These are phyloP conservation scores for Mollisiaceae sp. DNA, from an alignment of 2,329 filamentous ascomycete genomes.

Conservation along the genomic window DNA sequence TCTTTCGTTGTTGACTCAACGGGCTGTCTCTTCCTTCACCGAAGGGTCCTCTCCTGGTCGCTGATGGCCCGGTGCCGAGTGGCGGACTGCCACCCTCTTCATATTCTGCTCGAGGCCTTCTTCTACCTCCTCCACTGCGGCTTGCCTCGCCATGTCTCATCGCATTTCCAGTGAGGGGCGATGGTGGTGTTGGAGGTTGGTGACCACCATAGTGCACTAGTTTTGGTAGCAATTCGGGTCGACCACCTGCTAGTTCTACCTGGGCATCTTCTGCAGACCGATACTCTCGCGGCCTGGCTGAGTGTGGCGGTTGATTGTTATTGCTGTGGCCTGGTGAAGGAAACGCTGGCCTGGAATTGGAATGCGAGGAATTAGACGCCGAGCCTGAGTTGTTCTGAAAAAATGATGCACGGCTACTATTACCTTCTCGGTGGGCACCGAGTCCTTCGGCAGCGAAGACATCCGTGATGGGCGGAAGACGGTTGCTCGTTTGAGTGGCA, in stretches of 20 bases:
- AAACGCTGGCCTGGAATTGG: conserved; percentile 69
- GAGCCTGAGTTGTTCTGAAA: conserved; percentile 36
- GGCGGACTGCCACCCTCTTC: conserved; percentile 91
- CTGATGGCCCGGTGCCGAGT: conserved; percentile 73
- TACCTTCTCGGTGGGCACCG: conserved; percentile 60
- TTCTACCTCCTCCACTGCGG: conserved; percentile 66
- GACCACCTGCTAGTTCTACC: conserved; percentile 85
- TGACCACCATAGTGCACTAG: conserved; percentile 95
- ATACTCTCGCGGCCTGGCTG: conserved; percentile 78
- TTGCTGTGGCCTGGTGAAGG: conserved; percentile 81
- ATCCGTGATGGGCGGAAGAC: conserved; percentile 90
- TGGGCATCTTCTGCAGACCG: conserved; percentile 96
- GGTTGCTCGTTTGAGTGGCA: conserved; percentile 87
- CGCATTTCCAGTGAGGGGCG: conserved; percentile 45
- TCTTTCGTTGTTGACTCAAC: conserved; percentile 83
- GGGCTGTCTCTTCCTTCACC: conserved; percentile 83
- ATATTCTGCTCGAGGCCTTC: conserved; percentile 87
- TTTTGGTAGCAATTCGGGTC: conserved; percentile 89
- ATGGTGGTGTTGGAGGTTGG: conserved; percentile 86
- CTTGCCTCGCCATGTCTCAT: conserved; percentile 37
- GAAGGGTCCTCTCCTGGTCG: conserved; percentile 70
- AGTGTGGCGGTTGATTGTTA: conserved; percentile 57
- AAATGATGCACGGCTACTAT: conserved; percentile 29
- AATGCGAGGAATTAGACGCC: conserved; percentile 64
- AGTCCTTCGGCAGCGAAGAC: conserved; percentile 85